Conservation (phyloP, 371 early-diverging fungal genomes). For the Mucor indicus region DNA sequence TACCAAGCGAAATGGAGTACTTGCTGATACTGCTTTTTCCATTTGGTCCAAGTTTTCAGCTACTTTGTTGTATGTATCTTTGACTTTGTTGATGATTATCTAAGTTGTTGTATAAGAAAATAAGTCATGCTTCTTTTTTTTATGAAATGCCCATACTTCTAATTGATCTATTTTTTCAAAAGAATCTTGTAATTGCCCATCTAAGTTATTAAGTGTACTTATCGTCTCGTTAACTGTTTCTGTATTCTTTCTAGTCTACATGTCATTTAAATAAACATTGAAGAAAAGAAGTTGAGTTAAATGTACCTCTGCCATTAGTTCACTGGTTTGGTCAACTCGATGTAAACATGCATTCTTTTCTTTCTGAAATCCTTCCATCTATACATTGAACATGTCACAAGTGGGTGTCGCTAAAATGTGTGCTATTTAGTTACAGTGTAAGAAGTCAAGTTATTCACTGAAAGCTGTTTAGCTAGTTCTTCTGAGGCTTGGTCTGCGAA, state of each 20-base stretch:
- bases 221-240: constrained; percentile 8
- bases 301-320: constrained; percentile 19
- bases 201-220: constrained; percentile 15
- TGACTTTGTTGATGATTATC: constrained; percentile 26
- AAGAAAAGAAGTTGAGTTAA: not conserved
- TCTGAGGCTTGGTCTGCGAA: constrained; percentile 8
- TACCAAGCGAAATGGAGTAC: constrained; percentile 26
- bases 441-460: constrained; percentile 11
- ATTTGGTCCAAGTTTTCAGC: constrained; percentile 35
- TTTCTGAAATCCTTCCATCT: constrained; percentile 18
- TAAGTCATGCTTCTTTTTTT: not conserved
- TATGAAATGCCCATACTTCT: constrained; percentile 16
- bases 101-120: constrained; percentile 1
- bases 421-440: constrained; percentile 11
- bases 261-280: not conserved
- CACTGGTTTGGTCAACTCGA: constrained; percentile 19
- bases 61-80: constrained; percentile 34
- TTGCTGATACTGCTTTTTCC: constrained; percentile 32
- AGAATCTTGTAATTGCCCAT: constrained; percentile 15
- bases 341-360: constrained; percentile 12
- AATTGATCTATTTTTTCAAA: constrained; percentile 41
- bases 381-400: not conserved
- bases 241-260: not conserved
- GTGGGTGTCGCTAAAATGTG: not conserved
- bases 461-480: constrained; percentile 19